Evolutionary conservation across 495 filamentous ascomycete genomes (phyloP), one percentile per base, ranked within the genome.

Genomic region (Neurospora africana): DNA sequence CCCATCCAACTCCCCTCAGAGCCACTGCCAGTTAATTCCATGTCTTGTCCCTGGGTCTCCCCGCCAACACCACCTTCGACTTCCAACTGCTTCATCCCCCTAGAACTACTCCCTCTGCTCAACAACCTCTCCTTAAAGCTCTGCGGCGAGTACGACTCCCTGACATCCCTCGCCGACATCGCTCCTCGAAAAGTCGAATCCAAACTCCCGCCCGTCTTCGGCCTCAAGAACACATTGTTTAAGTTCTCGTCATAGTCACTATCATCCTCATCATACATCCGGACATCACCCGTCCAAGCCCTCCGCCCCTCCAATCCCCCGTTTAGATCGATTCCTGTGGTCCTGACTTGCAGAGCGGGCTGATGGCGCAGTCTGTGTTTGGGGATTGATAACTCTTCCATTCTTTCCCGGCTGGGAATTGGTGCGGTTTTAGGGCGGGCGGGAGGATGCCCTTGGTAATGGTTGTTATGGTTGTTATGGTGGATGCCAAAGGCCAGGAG

Each of bases 111-210:
- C 47, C 47, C 47, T 1, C 41, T 69, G 47, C 73, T 75, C 72
- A 78, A 58, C 37, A 78, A 69, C 72, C 77, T 68, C 70, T 78
- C 72, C 35, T 75, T 78, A 23, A 79, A 79, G 19, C 74, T 76
- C 58, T 79, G 76, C 13, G 77, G 77, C 40, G 77, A 79, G 37
- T 75, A 79, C 10, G 71, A 30, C 17, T 72, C 73, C 2, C 67
- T 71, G 2, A 23, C 69, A 13, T 65, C 53, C 15, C 41, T 53
- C 21, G 39, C 61, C 0, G 35, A 58, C 43, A 33, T 13, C 9
- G 5, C 17, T 27, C 36, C n/a, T n/a, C 70, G 5, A 33, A 19
- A 65, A 8, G 27, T 6, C 13, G 27, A 65, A 19, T 65, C 53
- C 6, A 33, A 5, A 15, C 33, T 44, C 11, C 41, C 61, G 9